Evolutionary conservation across 106 monocot species (phyloP).

Genomic region (Chionographis japonica): DNA sequence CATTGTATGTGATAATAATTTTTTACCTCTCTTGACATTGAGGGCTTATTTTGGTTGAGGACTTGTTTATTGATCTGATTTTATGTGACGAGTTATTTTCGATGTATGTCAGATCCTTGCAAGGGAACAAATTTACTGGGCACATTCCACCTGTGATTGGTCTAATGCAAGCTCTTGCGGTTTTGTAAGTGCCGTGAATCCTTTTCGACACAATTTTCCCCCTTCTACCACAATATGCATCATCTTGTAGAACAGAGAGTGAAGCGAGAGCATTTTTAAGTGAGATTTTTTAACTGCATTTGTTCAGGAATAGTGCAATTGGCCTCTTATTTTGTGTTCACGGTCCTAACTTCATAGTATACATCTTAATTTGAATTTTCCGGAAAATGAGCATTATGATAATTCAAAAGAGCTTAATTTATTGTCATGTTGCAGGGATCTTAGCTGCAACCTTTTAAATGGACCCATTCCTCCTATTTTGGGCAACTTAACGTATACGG

Average conservation of each 20-base stretch:
- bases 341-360: too few relatives aligned
- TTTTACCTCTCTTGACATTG: not conserved
- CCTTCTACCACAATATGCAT: not conserved
- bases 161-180: constrained; percentile 95
- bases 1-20: constrained; percentile 51
- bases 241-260: not conserved
- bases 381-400: not conserved
- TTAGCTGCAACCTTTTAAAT: constrained; percentile 71
- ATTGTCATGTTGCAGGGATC: constrained; percentile 50
- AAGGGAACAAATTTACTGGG: constrained; percentile 85
- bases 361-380: not conserved
- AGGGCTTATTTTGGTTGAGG: too few relatives aligned
- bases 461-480: constrained; percentile 85
- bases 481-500: constrained; percentile 94
- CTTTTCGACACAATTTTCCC: too few relatives aligned
- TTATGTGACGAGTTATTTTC: not conserved
- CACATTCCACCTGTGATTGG: constrained; percentile 90
- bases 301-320: not conserved
- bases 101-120: constrained; percentile 63
- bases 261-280: not conserved
- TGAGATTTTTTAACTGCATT: not conserved
- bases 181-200: constrained; percentile 50
- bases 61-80: not conserved
- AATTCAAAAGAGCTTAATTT: not conserved
- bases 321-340: not conserved